Evolutionary conservation across 495 filamentous ascomycete genomes (phyloP).

Genomic region (Thermothielavioides terrestris): DNA sequence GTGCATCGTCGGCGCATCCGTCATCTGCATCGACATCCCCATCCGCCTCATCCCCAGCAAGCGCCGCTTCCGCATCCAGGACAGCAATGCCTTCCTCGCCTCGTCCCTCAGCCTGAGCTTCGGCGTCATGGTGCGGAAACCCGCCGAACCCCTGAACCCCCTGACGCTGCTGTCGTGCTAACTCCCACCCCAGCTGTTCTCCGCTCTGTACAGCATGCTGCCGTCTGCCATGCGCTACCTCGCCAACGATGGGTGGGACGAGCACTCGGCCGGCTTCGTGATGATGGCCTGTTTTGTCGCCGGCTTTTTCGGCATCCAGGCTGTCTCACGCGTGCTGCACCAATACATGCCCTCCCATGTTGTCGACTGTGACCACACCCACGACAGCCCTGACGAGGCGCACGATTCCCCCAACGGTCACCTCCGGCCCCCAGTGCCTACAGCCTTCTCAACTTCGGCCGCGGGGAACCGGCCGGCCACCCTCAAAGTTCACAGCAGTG

Average conservation of each 20-base stretch:
- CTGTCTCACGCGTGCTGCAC: conserved; percentile 73
- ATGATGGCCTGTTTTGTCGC: conserved; percentile 70
- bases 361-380: conserved; percentile 83
- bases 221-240: conserved; percentile 76
- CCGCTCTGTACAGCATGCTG: conserved; percentile 88
- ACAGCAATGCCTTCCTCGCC: conserved; percentile 80
- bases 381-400: conserved; percentile 42
- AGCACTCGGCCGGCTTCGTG: conserved; percentile 57
- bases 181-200: conserved; percentile 61
- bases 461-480: conserved; percentile 14
- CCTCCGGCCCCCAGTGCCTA: conserved; percentile 15
- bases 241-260: conserved; percentile 52
- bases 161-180: no score
- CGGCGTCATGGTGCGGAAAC: conserved; percentile 79
- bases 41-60: conserved; percentile 61
- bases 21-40: conserved; percentile 80
- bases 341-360: conserved; percentile 82
- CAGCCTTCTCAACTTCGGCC: conserved; percentile 18
- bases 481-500: conserved; percentile 12
- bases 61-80: conserved; percentile 75
- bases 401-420: conserved; percentile 22
- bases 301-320: conserved; percentile 76
- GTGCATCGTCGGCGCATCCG: conserved; percentile 67
- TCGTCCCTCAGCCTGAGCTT: conserved; percentile 86
- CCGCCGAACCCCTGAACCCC: no score